These are phyloP conservation scores for Rubroboletus pulcherrimus DNA, from an alignment of 768 basidiomycete genomes.

Conservation along the genomic window DNA sequence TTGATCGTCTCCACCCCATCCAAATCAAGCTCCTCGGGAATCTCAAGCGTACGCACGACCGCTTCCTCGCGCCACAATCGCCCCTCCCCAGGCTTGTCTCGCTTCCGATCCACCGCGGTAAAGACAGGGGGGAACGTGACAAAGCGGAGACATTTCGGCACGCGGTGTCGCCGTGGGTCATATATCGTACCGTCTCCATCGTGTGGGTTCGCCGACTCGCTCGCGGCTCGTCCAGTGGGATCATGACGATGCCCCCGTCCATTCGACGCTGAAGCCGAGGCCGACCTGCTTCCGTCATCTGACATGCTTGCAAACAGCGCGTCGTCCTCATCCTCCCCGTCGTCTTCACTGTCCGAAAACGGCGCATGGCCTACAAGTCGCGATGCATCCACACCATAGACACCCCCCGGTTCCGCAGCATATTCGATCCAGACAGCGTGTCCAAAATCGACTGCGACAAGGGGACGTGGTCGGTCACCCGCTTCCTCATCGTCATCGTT, in stretches of 20 bases:
- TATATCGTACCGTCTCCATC: conserved; percentile 18
- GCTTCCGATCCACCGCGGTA: conserved; percentile 20
- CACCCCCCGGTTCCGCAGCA: conserved; percentile 30
- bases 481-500: conserved; percentile 33
- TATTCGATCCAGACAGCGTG: conserved; percentile 84
- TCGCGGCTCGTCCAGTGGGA: not conserved
- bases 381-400: conserved; percentile 28
- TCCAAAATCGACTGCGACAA: conserved; percentile 84
- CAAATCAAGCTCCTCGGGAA: conserved; percentile 62
- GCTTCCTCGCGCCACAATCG: conserved; percentile 34
- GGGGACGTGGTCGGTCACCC: conserved; percentile 54
- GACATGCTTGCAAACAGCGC: conserved; percentile 5
- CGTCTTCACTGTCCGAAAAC: conserved; percentile 29
- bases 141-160: conserved; percentile 56
- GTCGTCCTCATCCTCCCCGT: conserved; percentile 22
- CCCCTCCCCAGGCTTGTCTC: conserved; percentile 17
- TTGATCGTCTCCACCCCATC: conserved; percentile 70
- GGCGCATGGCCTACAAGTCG: conserved; percentile 26
- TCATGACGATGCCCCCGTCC: not conserved
- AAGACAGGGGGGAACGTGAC: conserved; percentile 62
- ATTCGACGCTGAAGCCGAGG: conserved; percentile 1
- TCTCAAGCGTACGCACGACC: conserved; percentile 55
- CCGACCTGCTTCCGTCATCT: conserved; percentile 4
- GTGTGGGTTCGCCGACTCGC: conserved; percentile 12
- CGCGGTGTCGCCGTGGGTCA: conserved; percentile 27